Base-by-base conservation (phyloP, 78 protist genomes). In the Capsaspora owczarzaki region DNA sequence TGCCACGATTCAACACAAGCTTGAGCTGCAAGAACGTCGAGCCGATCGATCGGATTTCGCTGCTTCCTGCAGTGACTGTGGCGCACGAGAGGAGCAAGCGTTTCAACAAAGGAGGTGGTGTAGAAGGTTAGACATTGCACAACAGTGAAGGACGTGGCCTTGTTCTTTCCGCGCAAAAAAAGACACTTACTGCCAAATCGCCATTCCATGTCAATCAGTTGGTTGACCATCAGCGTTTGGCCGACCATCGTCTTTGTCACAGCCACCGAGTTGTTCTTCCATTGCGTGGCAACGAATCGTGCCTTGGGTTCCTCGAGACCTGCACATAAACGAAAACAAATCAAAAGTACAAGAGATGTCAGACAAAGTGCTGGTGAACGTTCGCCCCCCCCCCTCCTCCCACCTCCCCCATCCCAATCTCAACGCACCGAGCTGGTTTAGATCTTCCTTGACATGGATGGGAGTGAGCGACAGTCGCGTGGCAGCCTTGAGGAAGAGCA, bases 11-110 rank as follows among this genome's bases (percentile, higher is more conserved):
- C 5, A 70, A 53, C 2, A 27, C 20, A 38, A 70, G 76, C 23
- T 70, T 70, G 56, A 70, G 76, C 53, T 70, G 76, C 31, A 70
- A 35, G 53, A 70, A 70, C 27, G 76, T 42, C 22, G 12, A 1
- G 49, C 76, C 76, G 4, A 53, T 6, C 35, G 1, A 10, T 22
- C 42, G 35, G 20, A 70, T 10, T 3, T 27, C 53, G 35, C 22
- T 5, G 27, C 31, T 70, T 3, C 76, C 76, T 20, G 76, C 76
- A 3, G 76, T 70, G 35, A 70, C 76, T 70, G 35, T 12, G 51
- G n/a, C n/a, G n/a, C n/a, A n/a, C n/a, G n/a, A n/a, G n/a, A n/a
- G n/a, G n/a, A n/a, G n/a, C n/a, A n/a, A n/a, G n/a, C n/a, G n/a
- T n/a, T n/a, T n/a, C n/a, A n/a, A n/a, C n/a, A n/a, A n/a, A n/a